phyloP scores from a whole-genome alignment of 2,329 filamentous ascomycete species.

The Penicillium sp. region DNA sequence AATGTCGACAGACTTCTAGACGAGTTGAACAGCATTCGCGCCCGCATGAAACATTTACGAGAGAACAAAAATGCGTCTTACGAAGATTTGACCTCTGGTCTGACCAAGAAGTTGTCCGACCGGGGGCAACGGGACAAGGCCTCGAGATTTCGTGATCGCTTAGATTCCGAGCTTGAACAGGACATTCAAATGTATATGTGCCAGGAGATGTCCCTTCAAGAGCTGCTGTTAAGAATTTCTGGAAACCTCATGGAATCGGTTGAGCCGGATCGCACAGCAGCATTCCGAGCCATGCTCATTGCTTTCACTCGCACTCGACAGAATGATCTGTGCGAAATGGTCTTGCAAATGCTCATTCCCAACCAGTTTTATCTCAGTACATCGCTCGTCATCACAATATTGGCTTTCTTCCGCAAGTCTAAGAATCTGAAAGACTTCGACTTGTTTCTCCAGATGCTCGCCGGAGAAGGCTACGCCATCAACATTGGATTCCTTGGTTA shows the following conservation, averaged over 20 bases:
- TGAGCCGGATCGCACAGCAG: conserved; percentile 41
- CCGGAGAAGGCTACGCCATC: conserved; percentile 38
- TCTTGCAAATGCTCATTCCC: conserved; percentile 43
- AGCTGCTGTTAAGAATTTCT: conserved; percentile 41
- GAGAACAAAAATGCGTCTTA: conserved; percentile 27
- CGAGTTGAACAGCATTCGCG: conserved; percentile 38
- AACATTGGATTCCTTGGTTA: conserved; percentile 35
- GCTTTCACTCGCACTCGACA: conserved; percentile 43
- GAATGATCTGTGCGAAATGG: conserved; percentile 45
- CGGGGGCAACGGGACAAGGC: conserved; percentile 20
- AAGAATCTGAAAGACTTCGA: conserved; percentile 48
- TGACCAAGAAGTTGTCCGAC: conserved; percentile 24
- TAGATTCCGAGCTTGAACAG: conserved; percentile 35
- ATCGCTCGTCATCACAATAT: conserved; percentile 41
- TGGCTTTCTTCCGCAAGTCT: conserved; percentile 44
- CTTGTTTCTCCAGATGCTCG: conserved; percentile 42
- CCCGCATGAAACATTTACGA: conserved; percentile 37
- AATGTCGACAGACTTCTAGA: conserved; percentile 37
- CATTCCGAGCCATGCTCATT: conserved; percentile 40
- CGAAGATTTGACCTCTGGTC: conserved; percentile 32
- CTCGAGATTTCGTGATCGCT: conserved; percentile 20
- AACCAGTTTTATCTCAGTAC: conserved; percentile 41
- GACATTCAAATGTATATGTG: conserved; percentile 35
- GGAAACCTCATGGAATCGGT: conserved; percentile 39
- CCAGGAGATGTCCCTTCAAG: conserved; percentile 37